Evolutionary conservation across 2,329 filamentous ascomycete genomes (phyloP).

Genomic region (Neopestalotiopsis rosae): DNA sequence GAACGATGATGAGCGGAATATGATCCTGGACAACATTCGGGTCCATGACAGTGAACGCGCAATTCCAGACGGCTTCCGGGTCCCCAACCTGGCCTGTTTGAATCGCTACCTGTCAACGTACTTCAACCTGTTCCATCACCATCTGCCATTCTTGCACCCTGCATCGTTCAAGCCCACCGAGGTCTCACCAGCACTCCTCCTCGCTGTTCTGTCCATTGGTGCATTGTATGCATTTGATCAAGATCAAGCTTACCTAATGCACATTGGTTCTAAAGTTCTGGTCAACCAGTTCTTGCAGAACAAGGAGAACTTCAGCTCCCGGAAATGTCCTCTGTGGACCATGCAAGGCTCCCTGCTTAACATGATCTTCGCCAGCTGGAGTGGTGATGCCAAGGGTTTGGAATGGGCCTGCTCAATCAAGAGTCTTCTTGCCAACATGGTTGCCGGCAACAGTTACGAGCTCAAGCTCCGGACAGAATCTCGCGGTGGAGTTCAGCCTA

Average conservation of each 20-base stretch:
- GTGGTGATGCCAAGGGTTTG: slow-evolving; percentile 93
- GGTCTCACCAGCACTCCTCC: slow-evolving; percentile 80
- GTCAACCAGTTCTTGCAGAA: slow-evolving; percentile 97
- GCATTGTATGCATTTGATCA: slow-evolving; percentile 97
- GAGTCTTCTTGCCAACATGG: slow-evolving; percentile 97
- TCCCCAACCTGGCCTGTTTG: slow-evolving; percentile 79
- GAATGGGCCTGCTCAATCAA: slow-evolving; percentile 99
- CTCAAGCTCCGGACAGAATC: slow-evolving; percentile 91
- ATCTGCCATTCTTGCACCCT: slow-evolving; percentile 93
- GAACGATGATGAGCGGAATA: slow-evolving; percentile 83
- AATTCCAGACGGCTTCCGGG: slow-evolving; percentile 86
- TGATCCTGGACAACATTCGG: slow-evolving; percentile 86
- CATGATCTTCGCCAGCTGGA: slow-evolving; percentile 99
- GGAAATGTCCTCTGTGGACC: slow-evolving; percentile 96
- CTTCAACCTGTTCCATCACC: slow-evolving; percentile 96
- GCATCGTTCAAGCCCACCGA: slow-evolving; percentile 84
- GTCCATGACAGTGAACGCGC: slow-evolving; percentile 80
- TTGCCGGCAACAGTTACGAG: slow-evolving; percentile 95
- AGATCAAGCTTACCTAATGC: slow-evolving; percentile 94
- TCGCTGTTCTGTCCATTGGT: slow-evolving; percentile 93
- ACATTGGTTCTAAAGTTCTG: slow-evolving; percentile 96
- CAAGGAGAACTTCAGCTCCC: slow-evolving; percentile 98
- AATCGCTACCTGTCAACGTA: slow-evolving; percentile 96
- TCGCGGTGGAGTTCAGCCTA: slow-evolving; percentile 76
- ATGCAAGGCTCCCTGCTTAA: slow-evolving; percentile 97